A percentile compares a stretch with the other conserved stretches of the same genome.
These are phyloP conservation scores for Epichloe festucae DNA, from an alignment of 2,329 filamentous ascomycete genomes.

Conservation along the genomic window DNA sequence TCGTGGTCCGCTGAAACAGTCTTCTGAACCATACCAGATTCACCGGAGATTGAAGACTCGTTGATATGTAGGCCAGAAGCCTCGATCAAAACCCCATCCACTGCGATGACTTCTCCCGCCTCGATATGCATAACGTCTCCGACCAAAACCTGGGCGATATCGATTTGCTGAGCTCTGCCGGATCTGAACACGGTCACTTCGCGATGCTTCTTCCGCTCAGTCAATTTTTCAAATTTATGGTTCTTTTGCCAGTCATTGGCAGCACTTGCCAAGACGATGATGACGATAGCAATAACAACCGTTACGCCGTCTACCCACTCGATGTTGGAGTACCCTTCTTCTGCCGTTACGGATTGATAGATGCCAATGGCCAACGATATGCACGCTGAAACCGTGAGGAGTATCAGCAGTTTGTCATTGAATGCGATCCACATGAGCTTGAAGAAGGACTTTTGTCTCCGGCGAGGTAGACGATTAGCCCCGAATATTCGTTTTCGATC, in stretches of 20 bases:
- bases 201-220: constrained; percentile 67
- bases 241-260: constrained; percentile 75
- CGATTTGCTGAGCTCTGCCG: constrained; percentile 55
- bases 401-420: constrained; percentile 67
- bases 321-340: constrained; percentile 39
- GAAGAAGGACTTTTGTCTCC: constrained; percentile 56
- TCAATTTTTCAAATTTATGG: constrained; percentile 66
- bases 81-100: constrained; percentile 55
- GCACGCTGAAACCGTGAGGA: constrained; percentile 57
- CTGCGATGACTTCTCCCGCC: constrained; percentile 58
- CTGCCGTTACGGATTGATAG: constrained; percentile 53
- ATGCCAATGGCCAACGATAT: constrained; percentile 64
- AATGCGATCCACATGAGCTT: constrained; percentile 63
- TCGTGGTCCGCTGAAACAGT: constrained; percentile 43
- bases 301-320: constrained; percentile 77
- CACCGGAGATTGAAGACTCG: constrained; percentile 64
- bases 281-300: constrained; percentile 62
- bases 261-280: constrained; percentile 67
- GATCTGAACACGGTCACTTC: constrained; percentile 65
- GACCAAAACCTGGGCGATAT: constrained; percentile 57
- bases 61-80: constrained; percentile 45
- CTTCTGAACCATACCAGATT: constrained; percentile 62
- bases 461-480: constrained; percentile 43
- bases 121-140: constrained; percentile 64
- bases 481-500: constrained; percentile 61